phyloP scores from a whole-genome alignment of 2,329 filamentous ascomycete species.

The Colletotrichum ledebouriae region DNA sequence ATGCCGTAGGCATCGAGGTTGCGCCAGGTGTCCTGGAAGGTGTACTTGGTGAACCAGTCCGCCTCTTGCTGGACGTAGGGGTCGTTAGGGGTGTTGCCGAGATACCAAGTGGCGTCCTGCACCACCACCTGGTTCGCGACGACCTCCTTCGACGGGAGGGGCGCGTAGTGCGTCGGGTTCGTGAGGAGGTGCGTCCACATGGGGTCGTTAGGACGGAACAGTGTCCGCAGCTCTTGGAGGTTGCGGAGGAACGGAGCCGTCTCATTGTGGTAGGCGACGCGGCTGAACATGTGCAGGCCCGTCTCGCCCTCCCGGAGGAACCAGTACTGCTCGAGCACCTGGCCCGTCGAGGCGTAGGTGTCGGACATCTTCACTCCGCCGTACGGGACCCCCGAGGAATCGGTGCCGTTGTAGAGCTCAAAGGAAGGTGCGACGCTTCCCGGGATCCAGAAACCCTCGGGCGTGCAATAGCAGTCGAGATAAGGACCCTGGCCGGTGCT shows the following conservation, averaged over 20 bases:
- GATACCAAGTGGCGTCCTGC: slow-evolving; percentile 72
- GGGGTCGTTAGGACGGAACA: slow-evolving; percentile 68
- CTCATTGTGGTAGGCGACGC: slow-evolving; percentile 68
- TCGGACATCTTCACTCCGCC: slow-evolving; percentile 70
- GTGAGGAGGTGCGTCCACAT: slow-evolving; percentile 72
- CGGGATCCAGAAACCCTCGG: slow-evolving; percentile 68
- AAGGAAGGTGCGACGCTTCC: slow-evolving; percentile 62
- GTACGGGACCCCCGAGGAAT: slow-evolving; percentile 62
- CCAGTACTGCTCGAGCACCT: slow-evolving; percentile 72
- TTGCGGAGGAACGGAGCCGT: slow-evolving; percentile 66
- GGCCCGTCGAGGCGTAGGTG: slow-evolving; percentile 66
- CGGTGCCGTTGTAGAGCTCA: slow-evolving; percentile 64
- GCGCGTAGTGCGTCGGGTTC: slow-evolving; percentile 65
- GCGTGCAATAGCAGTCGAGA: slow-evolving; percentile 72
- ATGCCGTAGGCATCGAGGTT: slow-evolving; percentile 68
- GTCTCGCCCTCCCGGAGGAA: slow-evolving; percentile 72
- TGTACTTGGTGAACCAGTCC: slow-evolving; percentile 75
- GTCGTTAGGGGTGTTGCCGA: slow-evolving; percentile 65
- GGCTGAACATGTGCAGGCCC: slow-evolving; percentile 69
- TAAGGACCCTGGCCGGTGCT: slow-evolving; percentile 65
- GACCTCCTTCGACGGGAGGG: slow-evolving; percentile 61
- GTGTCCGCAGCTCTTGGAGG: slow-evolving; percentile 69
- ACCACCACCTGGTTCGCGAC: slow-evolving; percentile 60
- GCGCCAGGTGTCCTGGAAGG: slow-evolving; percentile 67
- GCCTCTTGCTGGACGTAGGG: slow-evolving; percentile 66